These are phyloP conservation scores for Curvularia sp. DNA, from an alignment of 2,329 filamentous ascomycete genomes.

Conservation along the genomic window DNA sequence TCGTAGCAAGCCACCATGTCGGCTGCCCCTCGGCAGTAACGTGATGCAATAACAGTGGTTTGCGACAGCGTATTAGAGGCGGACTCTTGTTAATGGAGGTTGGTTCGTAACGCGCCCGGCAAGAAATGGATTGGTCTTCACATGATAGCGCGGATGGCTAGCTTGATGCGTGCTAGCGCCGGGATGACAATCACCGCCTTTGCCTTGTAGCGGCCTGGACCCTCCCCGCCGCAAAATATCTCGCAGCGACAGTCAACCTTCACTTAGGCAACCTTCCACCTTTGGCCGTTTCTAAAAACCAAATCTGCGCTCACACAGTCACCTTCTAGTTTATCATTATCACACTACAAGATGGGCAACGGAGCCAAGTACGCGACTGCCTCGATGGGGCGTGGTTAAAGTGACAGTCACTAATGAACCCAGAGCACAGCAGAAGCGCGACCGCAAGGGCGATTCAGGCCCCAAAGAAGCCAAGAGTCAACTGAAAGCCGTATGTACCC, in stretches of 20 bases:
- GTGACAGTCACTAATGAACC: slow-evolving; percentile 26
- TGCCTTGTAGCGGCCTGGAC: slow-evolving; percentile 27
- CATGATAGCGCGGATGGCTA: slow-evolving; percentile 27
- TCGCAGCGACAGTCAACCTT: slow-evolving; percentile 23
- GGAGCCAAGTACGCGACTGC: slow-evolving; percentile 45
- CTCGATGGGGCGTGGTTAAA: background rate
- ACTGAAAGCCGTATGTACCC: slow-evolving; percentile 43
- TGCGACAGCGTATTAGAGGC: background rate
- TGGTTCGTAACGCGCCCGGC: background rate
- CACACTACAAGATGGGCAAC: slow-evolving; percentile 46
- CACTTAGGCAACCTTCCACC: slow-evolving; percentile 16
- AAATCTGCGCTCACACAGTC: slow-evolving; percentile 18
- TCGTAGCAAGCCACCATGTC: background rate
- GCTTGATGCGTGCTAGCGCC: slow-evolving; percentile 18
- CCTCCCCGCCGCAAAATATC: slow-evolving; percentile 37
- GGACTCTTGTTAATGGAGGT: background rate
- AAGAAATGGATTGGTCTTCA: slow-evolving; percentile 12
- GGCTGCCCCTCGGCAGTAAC: background rate
- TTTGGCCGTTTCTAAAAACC: slow-evolving; percentile 13
- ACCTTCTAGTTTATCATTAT: slow-evolving; percentile 25
- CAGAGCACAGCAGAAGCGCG: slow-evolving; percentile 51
- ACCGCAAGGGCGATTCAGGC: slow-evolving; percentile 43
- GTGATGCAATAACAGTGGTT: background rate
- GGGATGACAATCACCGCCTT: slow-evolving; percentile 17
- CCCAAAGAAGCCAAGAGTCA: slow-evolving; percentile 48